phyloP scores from a whole-genome alignment of 345 rosid genomes.

The Theobroma cacao region DNA sequence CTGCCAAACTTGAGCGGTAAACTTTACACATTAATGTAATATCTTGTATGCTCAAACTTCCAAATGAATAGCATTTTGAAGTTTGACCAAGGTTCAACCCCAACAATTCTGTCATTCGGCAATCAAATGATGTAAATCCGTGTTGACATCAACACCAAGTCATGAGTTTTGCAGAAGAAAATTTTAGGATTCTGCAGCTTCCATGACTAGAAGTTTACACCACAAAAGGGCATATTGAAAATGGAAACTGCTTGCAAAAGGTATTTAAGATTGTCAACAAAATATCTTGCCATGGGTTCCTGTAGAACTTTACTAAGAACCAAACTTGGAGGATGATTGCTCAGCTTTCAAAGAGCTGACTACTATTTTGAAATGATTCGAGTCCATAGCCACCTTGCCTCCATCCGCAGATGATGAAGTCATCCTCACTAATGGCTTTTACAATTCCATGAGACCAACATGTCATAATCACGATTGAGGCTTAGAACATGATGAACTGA shows the following conservation, averaged over 20 bases:
- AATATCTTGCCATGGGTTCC: not conserved
- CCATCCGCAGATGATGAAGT: not conserved
- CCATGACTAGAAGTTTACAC: not conserved
- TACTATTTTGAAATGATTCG: constrained; percentile 11
- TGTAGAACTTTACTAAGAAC: not conserved
- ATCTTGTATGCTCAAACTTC: not conserved
- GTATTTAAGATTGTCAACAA: not conserved
- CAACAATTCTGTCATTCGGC: not conserved
- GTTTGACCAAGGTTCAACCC: not conserved
- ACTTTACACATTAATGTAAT: no score
- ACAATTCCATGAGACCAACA: not conserved
- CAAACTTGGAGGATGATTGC: not conserved
- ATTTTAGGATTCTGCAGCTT: not conserved
- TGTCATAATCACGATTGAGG: not conserved
- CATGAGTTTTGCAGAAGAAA: not conserved
- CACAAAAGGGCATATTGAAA: not conserved
- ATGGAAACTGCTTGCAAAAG: not conserved
- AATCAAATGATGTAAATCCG: not conserved
- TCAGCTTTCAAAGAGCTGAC: constrained; percentile 7
- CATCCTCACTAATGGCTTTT: not conserved
- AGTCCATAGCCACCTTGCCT: not conserved
- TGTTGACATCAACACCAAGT: not conserved
- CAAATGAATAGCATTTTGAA: not conserved
- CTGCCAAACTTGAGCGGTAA: not conserved
- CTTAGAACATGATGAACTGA: not conserved